Percentiles rank a stretch among this genome's conserved stretches.
Conservation (phyloP, 1,284 basidiomycete genomes). For the Ustilago xerochloae region DNA sequence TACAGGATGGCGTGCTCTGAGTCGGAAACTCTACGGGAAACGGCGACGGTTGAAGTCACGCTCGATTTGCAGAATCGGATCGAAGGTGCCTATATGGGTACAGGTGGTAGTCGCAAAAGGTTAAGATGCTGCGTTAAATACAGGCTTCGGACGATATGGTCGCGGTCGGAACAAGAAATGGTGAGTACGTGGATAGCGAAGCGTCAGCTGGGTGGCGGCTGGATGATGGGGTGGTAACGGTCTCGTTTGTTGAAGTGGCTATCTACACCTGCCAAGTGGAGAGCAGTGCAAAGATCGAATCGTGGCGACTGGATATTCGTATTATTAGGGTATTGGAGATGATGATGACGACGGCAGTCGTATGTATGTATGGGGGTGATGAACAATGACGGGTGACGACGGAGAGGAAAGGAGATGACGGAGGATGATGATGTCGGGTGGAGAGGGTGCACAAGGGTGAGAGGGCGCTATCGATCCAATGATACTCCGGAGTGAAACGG, state of each 20-base stretch:
- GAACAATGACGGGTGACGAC: slow-evolving; percentile 1
- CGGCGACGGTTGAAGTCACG: background rate
- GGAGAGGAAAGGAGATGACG: background rate
- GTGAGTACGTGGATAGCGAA: too few relatives aligned
- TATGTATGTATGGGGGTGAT: background rate
- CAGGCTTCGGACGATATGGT: too few relatives aligned
- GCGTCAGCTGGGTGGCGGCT: too few relatives aligned
- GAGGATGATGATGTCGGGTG: slow-evolving; percentile 26
- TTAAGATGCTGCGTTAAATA: too few relatives aligned
- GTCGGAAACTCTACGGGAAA: background rate
- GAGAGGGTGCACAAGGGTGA: slow-evolving; percentile 10
- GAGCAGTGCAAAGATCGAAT: background rate
- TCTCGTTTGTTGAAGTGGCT: background rate
- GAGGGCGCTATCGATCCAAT: slow-evolving; percentile 5
- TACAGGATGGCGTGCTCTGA: background rate
- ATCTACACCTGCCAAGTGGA: background rate
- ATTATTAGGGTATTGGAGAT: background rate
- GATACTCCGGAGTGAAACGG: background rate
- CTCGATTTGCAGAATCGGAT: too few relatives aligned
- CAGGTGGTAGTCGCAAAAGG: too few relatives aligned
- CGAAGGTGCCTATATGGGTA: too few relatives aligned
- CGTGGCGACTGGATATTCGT: background rate
- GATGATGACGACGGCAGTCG: slow-evolving; percentile 2
- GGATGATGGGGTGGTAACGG: too few relatives aligned
- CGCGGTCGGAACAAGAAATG: too few relatives aligned